phyloP scores from a whole-genome alignment of 306 rosid species.

The Arachis hypogaea region DNA sequence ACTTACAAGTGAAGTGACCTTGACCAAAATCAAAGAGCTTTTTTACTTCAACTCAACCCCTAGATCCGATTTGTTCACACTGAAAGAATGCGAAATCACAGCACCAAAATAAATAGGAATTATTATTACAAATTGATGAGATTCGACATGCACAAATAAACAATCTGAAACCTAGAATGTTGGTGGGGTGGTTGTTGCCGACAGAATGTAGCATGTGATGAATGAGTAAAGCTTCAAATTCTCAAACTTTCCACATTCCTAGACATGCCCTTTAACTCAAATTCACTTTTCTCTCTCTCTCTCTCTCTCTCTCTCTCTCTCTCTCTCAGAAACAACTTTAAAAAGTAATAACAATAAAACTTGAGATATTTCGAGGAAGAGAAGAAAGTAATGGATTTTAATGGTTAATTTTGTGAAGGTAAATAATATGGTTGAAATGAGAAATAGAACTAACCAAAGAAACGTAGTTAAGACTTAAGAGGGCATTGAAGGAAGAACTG shows the following conservation, averaged over 20 bases:
- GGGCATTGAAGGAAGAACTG: no score
- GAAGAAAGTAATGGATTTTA: no score
- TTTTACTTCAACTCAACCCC: constrained; percentile 38
- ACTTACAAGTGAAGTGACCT: constrained; percentile 36
- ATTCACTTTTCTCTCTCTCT: constrained; percentile 1
- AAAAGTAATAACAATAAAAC: no score
- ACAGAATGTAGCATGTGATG: constrained; percentile 44
- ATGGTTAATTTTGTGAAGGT: no score
- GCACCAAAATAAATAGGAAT: neutral
- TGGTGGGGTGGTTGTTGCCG: constrained; percentile 17
- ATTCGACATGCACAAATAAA: constrained; percentile 28
- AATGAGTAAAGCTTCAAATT: constrained; percentile 18
- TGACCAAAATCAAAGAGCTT: constrained; percentile 36
- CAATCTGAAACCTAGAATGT: constrained; percentile 39
- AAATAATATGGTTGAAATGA: no score
- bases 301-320: no score
- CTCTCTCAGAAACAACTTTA: no score
- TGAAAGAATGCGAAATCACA: constrained; percentile 35
- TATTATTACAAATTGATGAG: neutral
- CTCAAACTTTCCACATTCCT: constrained; percentile 22
- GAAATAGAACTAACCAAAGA: no score
- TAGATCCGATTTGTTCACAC: constrained; percentile 63
- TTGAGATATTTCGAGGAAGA: no score
- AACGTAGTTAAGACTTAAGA: no score
- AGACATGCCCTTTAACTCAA: constrained; percentile 13